Evolutionary conservation across 2,329 filamentous ascomycete genomes (phyloP), one percentile per base, ranked within the genome.

Genomic region (Microthyrium microscopicum): DNA sequence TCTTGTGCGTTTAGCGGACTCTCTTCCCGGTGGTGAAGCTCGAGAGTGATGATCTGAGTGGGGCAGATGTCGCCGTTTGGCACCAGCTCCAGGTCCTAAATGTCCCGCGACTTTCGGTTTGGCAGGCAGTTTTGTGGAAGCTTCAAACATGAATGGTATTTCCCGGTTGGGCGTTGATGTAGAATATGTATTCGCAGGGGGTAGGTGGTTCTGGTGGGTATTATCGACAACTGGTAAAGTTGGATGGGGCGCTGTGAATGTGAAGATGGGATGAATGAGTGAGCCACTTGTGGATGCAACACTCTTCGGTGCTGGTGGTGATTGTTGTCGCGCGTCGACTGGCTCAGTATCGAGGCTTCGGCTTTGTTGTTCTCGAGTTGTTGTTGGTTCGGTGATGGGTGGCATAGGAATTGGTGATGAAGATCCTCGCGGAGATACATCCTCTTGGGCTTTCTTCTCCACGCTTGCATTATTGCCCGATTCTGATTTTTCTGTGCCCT

Each of bases 41-140:
- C n/a, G n/a, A n/a, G n/a, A n/a, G n/a, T n/a, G n/a, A n/a, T n/a
- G n/a, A n/a, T n/a, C n/a, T n/a, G n/a, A n/a, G n/a, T n/a, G n/a
- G n/a, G n/a, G n/a, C n/a, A n/a, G n/a, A n/a, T n/a, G 66, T 45
- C 77, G 70, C 26, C 79, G 67, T 53, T 87, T 87, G 43, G 72
- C 66, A 2, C 79, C 79, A 6, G 76, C 70, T 5, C 70, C 73
- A 38, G 66, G 66, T 4, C 73, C 72, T 6, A 80, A 55, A 26
- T 54, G 55, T 28, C n/a, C n/a, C n/a, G n/a, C n/a, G 59, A 49
- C 24, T 56, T 51, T 41, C 55, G 45, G 31, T 31, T 20, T n/a
- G 20, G 24, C 20, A 30, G 12, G 15, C 19, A 26, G 16, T 29
- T 25, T 15, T 12, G 12, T 18, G 12, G 4, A 12, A 17, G n/a